Evolutionary conservation across 1,139 yeast genomes (phyloP).

Genomic region (Candida labiduridarum): DNA sequence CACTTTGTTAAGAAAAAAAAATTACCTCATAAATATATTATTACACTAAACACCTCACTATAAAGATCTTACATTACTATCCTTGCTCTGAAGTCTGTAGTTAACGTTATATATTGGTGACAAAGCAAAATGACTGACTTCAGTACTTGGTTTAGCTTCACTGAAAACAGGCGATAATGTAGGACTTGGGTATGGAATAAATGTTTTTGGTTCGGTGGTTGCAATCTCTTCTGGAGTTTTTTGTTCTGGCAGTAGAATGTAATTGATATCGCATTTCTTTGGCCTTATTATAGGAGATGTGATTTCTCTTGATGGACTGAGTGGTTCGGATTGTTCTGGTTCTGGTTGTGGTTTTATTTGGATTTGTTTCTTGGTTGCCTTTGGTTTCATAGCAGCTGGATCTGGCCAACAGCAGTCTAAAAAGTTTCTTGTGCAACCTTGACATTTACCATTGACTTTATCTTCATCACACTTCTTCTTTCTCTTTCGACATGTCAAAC

Average conservation of each 20-base stretch:
- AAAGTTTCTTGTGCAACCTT: constrained; percentile 50
- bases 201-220: constrained; percentile 5
- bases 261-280: constrained; percentile 18
- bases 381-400: constrained; percentile 7
- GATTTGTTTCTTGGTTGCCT: constrained; percentile 2
- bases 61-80: constrained; percentile 16
- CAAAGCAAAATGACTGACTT: constrained; percentile 19
- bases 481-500: constrained; percentile 48
- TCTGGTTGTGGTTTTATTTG: neutral
- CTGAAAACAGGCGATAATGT: constrained; percentile 22
- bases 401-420: constrained; percentile 51
- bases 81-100: constrained; percentile 17
- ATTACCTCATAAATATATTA: neutral
- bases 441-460: constrained; percentile 47
- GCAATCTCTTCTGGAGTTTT: constrained; percentile 1
- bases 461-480: constrained; percentile 53
- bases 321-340: neutral
- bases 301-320: neutral
- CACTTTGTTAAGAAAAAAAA: neutral
- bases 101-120: constrained; percentile 19
- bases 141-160: constrained; percentile 15
- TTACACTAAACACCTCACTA: neutral
- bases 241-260: constrained; percentile 11
- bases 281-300: constrained; percentile 13
- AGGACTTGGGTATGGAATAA: constrained; percentile 24